These are phyloP conservation scores for Hypoxylon crocopeplum DNA, from an alignment of 495 filamentous ascomycete species.

Conservation along the genomic window DNA sequence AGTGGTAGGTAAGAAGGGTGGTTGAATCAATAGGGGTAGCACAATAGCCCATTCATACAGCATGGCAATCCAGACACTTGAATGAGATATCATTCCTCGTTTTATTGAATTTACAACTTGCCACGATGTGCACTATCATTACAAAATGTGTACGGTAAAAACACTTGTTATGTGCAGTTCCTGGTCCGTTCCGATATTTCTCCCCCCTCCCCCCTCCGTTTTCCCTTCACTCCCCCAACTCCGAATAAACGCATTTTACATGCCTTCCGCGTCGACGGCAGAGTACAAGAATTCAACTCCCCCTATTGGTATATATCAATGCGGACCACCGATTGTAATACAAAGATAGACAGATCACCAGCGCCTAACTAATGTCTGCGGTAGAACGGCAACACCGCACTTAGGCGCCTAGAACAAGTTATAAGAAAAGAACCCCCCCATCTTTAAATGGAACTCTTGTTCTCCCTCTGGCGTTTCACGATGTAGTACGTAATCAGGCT, in stretches of 20 bases:
- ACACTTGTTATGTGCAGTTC: neutral
- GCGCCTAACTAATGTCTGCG: neutral
- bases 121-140: constrained; percentile 15
- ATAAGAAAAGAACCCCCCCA: neutral
- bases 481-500: constrained; percentile 86
- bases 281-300: neutral
- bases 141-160: constrained; percentile 15
- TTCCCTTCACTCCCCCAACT: too few species aligned
- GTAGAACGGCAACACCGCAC: neutral
- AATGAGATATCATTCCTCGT: neutral
- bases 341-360: neutral
- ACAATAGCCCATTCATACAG: too few species aligned
- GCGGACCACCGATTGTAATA: neutral
- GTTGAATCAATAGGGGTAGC: too few species aligned
- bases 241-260: too few species aligned
- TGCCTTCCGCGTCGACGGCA: neutral
- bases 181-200: too few species aligned
- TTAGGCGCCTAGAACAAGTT: neutral
- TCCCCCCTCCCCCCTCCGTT: too few species aligned
- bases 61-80: too few species aligned
- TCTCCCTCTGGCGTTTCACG: constrained; percentile 66
- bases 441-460: neutral
- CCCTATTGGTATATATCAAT: neutral
- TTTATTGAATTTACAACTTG: neutral
- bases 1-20: too few species aligned